Evolutionary conservation across 768 basidiomycete genomes (phyloP), one percentile per base, ranked within the genome.

Genomic region (Amanita inopinata): DNA sequence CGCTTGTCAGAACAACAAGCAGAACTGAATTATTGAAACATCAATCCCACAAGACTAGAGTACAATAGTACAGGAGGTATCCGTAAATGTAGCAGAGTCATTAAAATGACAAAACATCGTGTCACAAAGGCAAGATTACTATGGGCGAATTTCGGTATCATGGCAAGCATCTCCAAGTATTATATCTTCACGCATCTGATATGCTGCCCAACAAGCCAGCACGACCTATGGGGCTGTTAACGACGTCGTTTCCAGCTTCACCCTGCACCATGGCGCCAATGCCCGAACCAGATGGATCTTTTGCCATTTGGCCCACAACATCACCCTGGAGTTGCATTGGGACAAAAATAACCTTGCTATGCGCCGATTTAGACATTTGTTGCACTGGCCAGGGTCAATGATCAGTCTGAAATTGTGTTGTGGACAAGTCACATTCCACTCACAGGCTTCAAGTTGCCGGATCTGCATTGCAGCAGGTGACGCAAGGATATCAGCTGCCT

Each of bases 381-480:
- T 96, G 91, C 50, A 97, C 74, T 74, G 41, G 9, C 17, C 9
- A 28, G 15, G 17, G 28, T 36, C 32, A 38, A 38, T 24, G 24
- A 48, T 14, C 18, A 43, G 20, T 17, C 20, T 17, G 17, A 38
- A 27, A 33, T 32, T 6, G 24, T 6, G 15, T 30, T 42, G 33
- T 44, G 32, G 23, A 18, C 10, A 20, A 43, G 24, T n/a, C n/a
- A n/a, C n/a, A 24, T 12, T n/a, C 38, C 38, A 70, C 71, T 51
- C 46, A 74, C 71, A 55, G 36, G 92, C 89, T 62, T 99, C 94
- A 49, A 98, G 76, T 59, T 97, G 94, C 46, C 94, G 74, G 59
- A 97, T 97, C 62, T 96, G 92, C 91, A 97, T 96, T 42, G 94
- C 94, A 15, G 94, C 93, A 6, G 91, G 91, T 8, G 82, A 87